Evolutionary conservation across 2,329 filamentous ascomycete species (phyloP).

Genomic region (Phialemonium atrogriseum): DNA sequence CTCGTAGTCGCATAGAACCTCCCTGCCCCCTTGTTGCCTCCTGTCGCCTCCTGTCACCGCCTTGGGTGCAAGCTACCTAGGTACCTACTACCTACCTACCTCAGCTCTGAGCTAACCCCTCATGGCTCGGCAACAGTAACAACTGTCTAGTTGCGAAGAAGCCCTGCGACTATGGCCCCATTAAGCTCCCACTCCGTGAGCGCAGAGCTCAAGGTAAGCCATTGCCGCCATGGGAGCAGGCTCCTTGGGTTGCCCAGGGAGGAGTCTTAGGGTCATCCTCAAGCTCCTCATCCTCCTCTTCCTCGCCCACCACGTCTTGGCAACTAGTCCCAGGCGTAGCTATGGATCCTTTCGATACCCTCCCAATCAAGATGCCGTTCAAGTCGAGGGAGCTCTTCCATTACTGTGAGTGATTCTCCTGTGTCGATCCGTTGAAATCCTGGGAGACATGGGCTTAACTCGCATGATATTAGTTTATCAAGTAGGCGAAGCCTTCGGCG

Average conservation of each 20-base stretch:
- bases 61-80: background rate
- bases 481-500: too few relatives aligned
- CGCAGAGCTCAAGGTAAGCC: background rate
- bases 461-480: too few relatives aligned
- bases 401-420: slow-evolving; percentile 6
- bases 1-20: background rate
- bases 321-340: slow-evolving; percentile 1
- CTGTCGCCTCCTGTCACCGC: background rate
- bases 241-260: background rate
- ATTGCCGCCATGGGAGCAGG: background rate
- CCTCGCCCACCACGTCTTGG: too few relatives aligned
- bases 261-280: background rate
- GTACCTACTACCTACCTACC: background rate
- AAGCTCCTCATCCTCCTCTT: background rate
- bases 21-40: background rate
- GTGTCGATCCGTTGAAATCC: too few relatives aligned
- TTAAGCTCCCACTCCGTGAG: slow-evolving; percentile 1
- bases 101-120: too few relatives aligned
- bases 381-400: slow-evolving; percentile 4
- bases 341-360: slow-evolving; percentile 3
- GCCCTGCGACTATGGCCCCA: slow-evolving; percentile 2
- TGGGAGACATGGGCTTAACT: too few relatives aligned
- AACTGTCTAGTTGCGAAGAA: slow-evolving; percentile 2
- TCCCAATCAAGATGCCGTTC: slow-evolving; percentile 4
- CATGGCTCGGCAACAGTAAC: background rate